These are phyloP conservation scores for Cryphonectria nitschkei DNA, from an alignment of 2,329 filamentous ascomycete genomes.

Conservation along the genomic window DNA sequence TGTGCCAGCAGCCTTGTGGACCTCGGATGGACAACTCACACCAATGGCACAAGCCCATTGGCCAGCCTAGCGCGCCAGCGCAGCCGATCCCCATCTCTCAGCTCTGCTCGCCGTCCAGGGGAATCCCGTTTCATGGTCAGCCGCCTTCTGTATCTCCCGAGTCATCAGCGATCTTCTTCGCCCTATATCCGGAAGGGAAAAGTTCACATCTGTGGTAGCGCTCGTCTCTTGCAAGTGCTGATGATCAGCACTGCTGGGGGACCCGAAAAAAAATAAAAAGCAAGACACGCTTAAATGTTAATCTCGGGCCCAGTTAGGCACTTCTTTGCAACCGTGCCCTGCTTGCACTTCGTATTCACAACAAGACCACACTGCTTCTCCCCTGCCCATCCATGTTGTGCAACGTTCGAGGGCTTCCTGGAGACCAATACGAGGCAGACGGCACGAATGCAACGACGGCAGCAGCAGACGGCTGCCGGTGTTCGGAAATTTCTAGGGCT, in stretches of 20 bases:
- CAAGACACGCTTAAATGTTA: neutral
- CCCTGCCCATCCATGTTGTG: conserved; percentile 3
- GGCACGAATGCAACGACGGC: conserved; percentile 6
- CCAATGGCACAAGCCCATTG: conserved; percentile 3
- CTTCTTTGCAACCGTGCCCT: neutral
- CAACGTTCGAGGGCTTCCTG: neutral
- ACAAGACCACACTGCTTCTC: conserved; percentile 5
- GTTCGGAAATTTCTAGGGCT: neutral
- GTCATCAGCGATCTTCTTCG: neutral
- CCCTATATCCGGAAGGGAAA: neutral
- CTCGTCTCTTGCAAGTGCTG: neutral
- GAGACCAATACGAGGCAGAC: neutral
- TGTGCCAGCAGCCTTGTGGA: neutral
- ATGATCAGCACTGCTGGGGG: neutral
- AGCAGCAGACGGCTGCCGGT: neutral
- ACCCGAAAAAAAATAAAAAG: neutral
- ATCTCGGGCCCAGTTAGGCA: neutral
- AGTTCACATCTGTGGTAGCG: too few relatives aligned
- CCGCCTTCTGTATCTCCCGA: conserved; percentile 7
- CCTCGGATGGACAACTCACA: neutral
- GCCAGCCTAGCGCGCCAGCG: conserved; percentile 1
- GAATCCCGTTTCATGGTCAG: neutral
- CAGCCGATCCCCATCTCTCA: neutral
- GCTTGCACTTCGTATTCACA: neutral
- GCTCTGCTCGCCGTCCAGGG: conserved; percentile 2